A percentile compares a stretch with the other conserved stretches of the same genome.
These are phyloP conservation scores for Stephanodiscus minutulus DNA, from an alignment of 108 stramenopile species.

Conservation along the genomic window DNA sequence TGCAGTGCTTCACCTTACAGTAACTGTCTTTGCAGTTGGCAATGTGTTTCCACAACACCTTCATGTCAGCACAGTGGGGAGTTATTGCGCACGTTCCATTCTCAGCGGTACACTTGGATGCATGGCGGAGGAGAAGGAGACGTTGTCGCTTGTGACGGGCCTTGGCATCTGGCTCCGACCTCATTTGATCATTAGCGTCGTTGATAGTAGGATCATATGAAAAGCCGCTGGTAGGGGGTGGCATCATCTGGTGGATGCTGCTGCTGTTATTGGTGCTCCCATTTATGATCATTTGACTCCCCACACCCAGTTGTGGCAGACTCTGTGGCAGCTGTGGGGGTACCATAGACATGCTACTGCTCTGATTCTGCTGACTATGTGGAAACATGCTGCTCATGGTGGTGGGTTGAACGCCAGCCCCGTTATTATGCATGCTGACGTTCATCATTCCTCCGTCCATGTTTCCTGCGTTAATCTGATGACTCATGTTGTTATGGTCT, in stretches of 20 bases:
- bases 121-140: slow-evolving; percentile 94
- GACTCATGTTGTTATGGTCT: slow-evolving; percentile 4
- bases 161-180: slow-evolving; percentile 68
- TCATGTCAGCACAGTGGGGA: slow-evolving; percentile 97
- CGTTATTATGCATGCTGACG: slow-evolving; percentile 7
- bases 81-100: slow-evolving; percentile 86
- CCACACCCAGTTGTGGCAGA: neutral
- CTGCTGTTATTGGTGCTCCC: neutral
- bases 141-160: slow-evolving; percentile 98
- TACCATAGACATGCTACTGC: slow-evolving; percentile 15
- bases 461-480: neutral
- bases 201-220: slow-evolving; percentile 5
- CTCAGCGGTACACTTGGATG: slow-evolving; percentile 91
- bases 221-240: slow-evolving; percentile 14
- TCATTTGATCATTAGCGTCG: slow-evolving; percentile 18
- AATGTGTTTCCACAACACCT: slow-evolving; percentile 98
- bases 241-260: slow-evolving; percentile 8
- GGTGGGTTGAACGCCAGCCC: neutral
- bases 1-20: slow-evolving; percentile 94
- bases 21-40: slow-evolving; percentile 94
- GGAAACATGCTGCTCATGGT: slow-evolving; percentile 17
- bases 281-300: slow-evolving; percentile 1
- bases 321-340: no score
- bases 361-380: slow-evolving; percentile 21
- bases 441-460: slow-evolving; percentile 14